Conservation (phyloP, 345 rosid genomes). For the Eucalyptus paniculata region DNA sequence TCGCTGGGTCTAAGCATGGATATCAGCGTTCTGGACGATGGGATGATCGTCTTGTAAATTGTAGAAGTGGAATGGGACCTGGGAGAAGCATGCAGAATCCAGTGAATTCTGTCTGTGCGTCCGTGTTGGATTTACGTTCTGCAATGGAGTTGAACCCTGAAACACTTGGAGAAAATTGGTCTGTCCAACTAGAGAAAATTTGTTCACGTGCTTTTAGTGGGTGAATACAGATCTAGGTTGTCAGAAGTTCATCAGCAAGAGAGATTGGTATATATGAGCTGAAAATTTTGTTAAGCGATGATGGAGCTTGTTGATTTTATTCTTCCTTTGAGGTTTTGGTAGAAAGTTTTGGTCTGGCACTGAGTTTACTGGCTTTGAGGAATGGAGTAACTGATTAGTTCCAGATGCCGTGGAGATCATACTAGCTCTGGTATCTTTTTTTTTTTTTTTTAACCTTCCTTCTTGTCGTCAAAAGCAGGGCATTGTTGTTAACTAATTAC, state of each 20-base stretch:
- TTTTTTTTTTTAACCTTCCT: background rate
- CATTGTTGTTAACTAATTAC: background rate
- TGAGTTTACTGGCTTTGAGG: background rate
- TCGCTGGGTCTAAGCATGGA: conserved; percentile 39
- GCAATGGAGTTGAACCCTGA: conserved; percentile 56
- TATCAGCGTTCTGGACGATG: background rate
- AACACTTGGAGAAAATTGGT: conserved; percentile 67
- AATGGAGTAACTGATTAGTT: background rate
- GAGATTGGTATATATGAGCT: background rate
- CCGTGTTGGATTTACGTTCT: conserved; percentile 44
- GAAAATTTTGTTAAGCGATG: background rate
- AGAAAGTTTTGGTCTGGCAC: background rate
- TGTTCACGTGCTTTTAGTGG: conserved; percentile 3
- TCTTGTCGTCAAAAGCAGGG: background rate
- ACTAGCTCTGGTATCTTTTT: background rate
- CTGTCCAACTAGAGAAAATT: conserved; percentile 57
- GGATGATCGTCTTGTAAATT: background rate
- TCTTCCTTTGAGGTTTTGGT: background rate
- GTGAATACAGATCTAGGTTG: background rate
- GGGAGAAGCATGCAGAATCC: conserved; percentile 5
- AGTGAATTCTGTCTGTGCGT: conserved; percentile 12
- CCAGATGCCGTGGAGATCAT: background rate
- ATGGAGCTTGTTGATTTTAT: background rate
- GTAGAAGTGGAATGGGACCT: conserved; percentile 4
- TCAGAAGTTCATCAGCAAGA: background rate